Evolutionary conservation across 345 rosid species (phyloP).

Genomic region (Citrus australasica): DNA sequence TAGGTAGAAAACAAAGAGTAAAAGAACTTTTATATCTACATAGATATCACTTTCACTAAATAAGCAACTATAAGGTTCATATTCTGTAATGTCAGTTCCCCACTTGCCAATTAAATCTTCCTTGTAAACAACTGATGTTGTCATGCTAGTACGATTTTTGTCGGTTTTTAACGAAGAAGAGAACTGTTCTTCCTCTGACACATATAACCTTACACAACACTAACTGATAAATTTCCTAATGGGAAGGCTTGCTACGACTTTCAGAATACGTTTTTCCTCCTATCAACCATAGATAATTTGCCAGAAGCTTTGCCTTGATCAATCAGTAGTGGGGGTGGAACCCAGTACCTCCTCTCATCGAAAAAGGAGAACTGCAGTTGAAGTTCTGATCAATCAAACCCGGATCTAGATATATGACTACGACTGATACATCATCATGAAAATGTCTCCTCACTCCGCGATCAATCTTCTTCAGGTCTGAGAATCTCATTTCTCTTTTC

Average conservation of each 20-base stretch:
- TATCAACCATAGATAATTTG: not conserved
- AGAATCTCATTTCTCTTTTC: conserved; percentile 82
- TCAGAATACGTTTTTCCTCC: no score
- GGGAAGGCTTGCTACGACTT: not conserved
- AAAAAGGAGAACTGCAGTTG: conserved; percentile 27
- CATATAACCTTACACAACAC: not conserved
- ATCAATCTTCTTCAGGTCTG: conserved; percentile 60
- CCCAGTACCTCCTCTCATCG: conserved; percentile 48
- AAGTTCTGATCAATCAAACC: conserved; percentile 8
- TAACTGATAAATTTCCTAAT: not conserved
- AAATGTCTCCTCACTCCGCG: conserved; percentile 74
- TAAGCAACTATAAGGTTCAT: not conserved
- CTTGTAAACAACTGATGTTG: not conserved
- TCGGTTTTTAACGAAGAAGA: not conserved
- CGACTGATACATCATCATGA: conserved; percentile 65
- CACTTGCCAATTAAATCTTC: not conserved
- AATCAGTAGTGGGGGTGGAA: not conserved
- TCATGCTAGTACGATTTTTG: not conserved
- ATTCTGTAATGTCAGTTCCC: not conserved
- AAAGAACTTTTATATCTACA: not conserved
- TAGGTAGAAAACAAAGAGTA: not conserved
- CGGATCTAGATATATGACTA: conserved; percentile 47
- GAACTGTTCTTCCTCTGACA: not conserved
- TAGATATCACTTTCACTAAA: not conserved
- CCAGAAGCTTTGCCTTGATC: not conserved